These are phyloP conservation scores for Camelina sativa DNA, from an alignment of 345 rosid species.

Conservation along the genomic window DNA sequence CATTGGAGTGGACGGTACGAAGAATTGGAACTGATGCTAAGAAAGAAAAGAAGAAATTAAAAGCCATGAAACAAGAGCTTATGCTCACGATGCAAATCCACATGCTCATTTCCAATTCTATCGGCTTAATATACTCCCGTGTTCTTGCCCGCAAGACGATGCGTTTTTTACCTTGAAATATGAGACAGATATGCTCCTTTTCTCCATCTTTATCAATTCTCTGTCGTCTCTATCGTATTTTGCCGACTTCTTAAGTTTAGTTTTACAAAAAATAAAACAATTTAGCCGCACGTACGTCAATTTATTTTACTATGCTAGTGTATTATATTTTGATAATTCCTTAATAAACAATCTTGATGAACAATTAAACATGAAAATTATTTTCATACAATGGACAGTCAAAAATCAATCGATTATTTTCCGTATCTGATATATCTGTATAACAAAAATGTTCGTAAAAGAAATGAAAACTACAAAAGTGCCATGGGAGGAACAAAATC, in stretches of 20 bases:
- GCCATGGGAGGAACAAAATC: conserved; percentile 28
- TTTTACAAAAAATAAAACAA: neutral
- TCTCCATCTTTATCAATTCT: conserved; percentile 1
- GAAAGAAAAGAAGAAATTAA: conserved; percentile 26
- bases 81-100: conserved; percentile 47
- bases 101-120: conserved; percentile 38
- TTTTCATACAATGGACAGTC: conserved; percentile 14
- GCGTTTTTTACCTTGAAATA: conserved; percentile 32
- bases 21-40: conserved; percentile 24
- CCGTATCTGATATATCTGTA: neutral
- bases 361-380: conserved; percentile 9
- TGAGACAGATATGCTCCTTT: conserved; percentile 20
- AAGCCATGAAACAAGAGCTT: conserved; percentile 45
- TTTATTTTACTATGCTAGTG: neutral
- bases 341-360: neutral
- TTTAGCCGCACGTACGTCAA: conserved; percentile 25
- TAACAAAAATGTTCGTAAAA: neutral
- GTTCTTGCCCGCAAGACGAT: conserved; percentile 25
- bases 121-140: conserved; percentile 41
- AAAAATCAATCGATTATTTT: conserved; percentile 15
- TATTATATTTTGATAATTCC: neutral
- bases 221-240: neutral
- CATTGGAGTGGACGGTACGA: conserved; percentile 39
- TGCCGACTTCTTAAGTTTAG: neutral
- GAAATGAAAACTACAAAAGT: conserved; percentile 26